These are phyloP conservation scores for Globisporangium okanoganense DNA, from an alignment of 352 stramenopile genomes.

Conservation along the genomic window DNA sequence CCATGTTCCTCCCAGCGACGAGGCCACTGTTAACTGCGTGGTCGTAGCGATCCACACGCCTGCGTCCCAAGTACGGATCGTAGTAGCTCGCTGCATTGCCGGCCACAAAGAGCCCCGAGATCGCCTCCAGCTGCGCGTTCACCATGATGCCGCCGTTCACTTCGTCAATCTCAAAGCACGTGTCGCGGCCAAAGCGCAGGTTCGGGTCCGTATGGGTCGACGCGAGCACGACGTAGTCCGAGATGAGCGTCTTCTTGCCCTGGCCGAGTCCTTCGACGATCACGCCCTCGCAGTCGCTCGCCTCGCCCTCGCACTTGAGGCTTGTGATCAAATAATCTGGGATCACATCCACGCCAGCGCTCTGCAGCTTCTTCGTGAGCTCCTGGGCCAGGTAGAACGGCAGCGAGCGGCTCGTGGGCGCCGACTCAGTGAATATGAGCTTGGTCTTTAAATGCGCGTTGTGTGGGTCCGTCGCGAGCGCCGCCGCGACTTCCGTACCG, in stretches of 20 bases:
- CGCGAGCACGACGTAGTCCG: slow-evolving; percentile 91
- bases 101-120: slow-evolving; percentile 88
- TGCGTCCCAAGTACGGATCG: slow-evolving; percentile 80
- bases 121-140: slow-evolving; percentile 87
- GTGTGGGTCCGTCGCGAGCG: slow-evolving; percentile 57
- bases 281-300: slow-evolving; percentile 32
- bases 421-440: slow-evolving; percentile 52
- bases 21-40: slow-evolving; percentile 91
- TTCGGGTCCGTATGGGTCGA: slow-evolving; percentile 89
- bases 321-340: slow-evolving; percentile 75
- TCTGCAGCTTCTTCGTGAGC: slow-evolving; percentile 46
- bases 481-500: slow-evolving; percentile 83
- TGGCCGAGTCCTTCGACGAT: slow-evolving; percentile 64
- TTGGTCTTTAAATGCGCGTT: slow-evolving; percentile 45
- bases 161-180: slow-evolving; percentile 82
- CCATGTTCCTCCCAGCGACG: slow-evolving; percentile 87
- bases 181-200: slow-evolving; percentile 54
- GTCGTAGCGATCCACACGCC: slow-evolving; percentile 90
- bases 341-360: slow-evolving; percentile 64
- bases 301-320: slow-evolving; percentile 46
- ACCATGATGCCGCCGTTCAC: slow-evolving; percentile 88
- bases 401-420: slow-evolving; percentile 59
- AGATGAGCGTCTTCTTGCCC: slow-evolving; percentile 62
- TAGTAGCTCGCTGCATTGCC: slow-evolving; percentile 89
- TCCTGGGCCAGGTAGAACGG: slow-evolving; percentile 83